Conservation (phyloP, 2,329 filamentous ascomycete species). For the Fusarium succisae region DNA sequence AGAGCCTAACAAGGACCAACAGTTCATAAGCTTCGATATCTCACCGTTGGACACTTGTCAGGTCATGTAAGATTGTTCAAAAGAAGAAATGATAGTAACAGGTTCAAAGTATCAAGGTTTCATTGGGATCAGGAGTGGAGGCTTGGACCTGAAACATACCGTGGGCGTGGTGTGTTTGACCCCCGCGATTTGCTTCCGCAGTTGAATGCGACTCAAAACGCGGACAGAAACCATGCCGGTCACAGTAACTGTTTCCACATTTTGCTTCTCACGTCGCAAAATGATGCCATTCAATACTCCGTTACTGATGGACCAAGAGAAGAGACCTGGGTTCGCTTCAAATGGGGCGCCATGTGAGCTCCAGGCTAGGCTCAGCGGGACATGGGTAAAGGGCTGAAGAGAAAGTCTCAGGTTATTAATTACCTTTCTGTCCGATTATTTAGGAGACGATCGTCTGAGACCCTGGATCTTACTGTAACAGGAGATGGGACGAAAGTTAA, state of each 20-base stretch:
- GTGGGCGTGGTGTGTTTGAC: slow-evolving; percentile 20
- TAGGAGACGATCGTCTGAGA: slow-evolving; percentile 4
- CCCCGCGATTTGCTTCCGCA: slow-evolving; percentile 37
- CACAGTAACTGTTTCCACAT: slow-evolving; percentile 32
- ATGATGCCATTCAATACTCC: slow-evolving; percentile 38
- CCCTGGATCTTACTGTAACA: slow-evolving; percentile 2
- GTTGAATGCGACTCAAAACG: slow-evolving; percentile 20
- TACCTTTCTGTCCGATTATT: neutral
- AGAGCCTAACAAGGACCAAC: neutral
- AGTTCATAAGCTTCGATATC: neutral
- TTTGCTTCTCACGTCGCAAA: slow-evolving; percentile 32
- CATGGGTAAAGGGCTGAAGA: slow-evolving; percentile 2
- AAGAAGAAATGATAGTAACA: slow-evolving; percentile 5
- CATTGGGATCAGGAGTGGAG: slow-evolving; percentile 19
- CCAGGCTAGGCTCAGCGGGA: neutral
- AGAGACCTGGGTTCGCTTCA: slow-evolving; percentile 1
- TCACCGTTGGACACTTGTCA: neutral
- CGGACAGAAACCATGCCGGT: slow-evolving; percentile 18
- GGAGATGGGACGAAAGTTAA: slow-evolving; percentile 25
- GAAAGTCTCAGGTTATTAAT: neutral
- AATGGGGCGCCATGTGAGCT: neutral
- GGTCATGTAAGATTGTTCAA: neutral
- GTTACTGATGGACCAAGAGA: slow-evolving; percentile 6
- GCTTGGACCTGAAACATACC: slow-evolving; percentile 40
- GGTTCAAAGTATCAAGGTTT: slow-evolving; percentile 16